These are phyloP conservation scores for Yamadazyma blattariae DNA, from an alignment of 1,139 yeast genomes.

Conservation along the genomic window DNA sequence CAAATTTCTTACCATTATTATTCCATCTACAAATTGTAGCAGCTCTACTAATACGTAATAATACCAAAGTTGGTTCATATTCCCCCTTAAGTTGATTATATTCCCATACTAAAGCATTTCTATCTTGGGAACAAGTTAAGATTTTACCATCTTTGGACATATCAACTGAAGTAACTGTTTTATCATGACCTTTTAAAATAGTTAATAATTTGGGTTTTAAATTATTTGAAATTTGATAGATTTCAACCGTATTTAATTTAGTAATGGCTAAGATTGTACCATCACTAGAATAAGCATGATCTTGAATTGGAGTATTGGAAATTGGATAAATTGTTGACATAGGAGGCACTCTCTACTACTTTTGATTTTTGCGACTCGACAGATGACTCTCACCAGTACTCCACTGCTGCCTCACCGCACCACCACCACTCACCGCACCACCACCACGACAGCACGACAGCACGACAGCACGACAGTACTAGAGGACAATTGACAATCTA, in stretches of 20 bases:
- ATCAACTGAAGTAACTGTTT: slow-evolving; percentile 92
- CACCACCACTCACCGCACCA: not conserved
- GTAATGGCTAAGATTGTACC: slow-evolving; percentile 73
- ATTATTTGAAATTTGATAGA: slow-evolving; percentile 50
- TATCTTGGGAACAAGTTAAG: slow-evolving; percentile 96
- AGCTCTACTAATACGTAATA: slow-evolving; percentile 88
- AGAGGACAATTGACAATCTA: no score
- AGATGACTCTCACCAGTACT: no score
- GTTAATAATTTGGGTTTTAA: slow-evolving; percentile 54
- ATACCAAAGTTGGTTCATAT: slow-evolving; percentile 85
- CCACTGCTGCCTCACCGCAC: no score
- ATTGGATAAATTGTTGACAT: slow-evolving; percentile 51
- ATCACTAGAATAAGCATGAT: slow-evolving; percentile 83
- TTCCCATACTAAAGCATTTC: slow-evolving; percentile 98
- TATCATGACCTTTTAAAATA: slow-evolving; percentile 80
- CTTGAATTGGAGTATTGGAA: slow-evolving; percentile 84
- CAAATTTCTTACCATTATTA: slow-evolving; percentile 88
- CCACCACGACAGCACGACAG: not conserved
- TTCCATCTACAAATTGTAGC: slow-evolving; percentile 96
- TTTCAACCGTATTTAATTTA: slow-evolving; percentile 70
- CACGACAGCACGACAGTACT: not conserved
- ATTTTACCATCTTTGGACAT: slow-evolving; percentile 75
- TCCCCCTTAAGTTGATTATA: slow-evolving; percentile 46
- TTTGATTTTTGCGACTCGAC: not conserved
- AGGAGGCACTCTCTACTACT: slow-evolving; percentile 9